Conservation (phyloP, 495 filamentous ascomycete species). For the Choiromyces venosus region DNA sequence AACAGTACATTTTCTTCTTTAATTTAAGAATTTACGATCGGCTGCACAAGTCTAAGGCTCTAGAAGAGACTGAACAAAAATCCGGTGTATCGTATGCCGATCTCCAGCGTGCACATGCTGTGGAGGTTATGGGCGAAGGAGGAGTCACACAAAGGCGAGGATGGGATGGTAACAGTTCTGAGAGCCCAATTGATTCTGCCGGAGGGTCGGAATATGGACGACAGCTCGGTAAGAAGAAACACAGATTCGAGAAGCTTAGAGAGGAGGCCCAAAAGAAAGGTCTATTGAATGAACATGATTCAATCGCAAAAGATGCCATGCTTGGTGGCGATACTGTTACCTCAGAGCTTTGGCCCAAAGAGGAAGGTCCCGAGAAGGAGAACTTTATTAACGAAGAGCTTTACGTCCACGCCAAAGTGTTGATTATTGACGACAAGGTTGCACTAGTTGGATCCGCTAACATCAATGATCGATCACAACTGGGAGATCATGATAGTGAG, state of each 20-base stretch:
- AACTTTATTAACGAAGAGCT: constrained; percentile 93
- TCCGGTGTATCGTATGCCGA: constrained; percentile 79
- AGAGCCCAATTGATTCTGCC: constrained; percentile 13
- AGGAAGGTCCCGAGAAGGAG: constrained; percentile 65
- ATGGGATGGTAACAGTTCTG: constrained; percentile 24
- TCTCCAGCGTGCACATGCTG: constrained; percentile 76
- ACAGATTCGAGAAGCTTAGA: constrained; percentile 59
- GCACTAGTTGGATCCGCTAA: constrained; percentile 84
- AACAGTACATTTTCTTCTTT: constrained; percentile 80
- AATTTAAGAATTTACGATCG: constrained; percentile 87
- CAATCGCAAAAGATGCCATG: constrained; percentile 79
- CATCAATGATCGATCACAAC: constrained; percentile 88
- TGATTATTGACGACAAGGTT: constrained; percentile 76
- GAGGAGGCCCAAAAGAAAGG: constrained; percentile 44
- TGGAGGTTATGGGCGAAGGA: constrained; percentile 72
- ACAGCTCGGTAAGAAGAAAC: constrained; percentile 51
- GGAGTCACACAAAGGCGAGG: constrained; percentile 17
- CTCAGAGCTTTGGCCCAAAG: constrained; percentile 67
- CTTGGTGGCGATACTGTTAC: constrained; percentile 58
- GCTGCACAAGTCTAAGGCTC: constrained; percentile 67
- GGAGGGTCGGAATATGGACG: constrained; percentile 30
- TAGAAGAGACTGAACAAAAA: constrained; percentile 65
- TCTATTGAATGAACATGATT: constrained; percentile 53
- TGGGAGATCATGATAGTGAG: constrained; percentile 86
- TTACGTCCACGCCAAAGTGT: constrained; percentile 80